These are phyloP conservation scores for Serendipita sp. DNA, from an alignment of 768 basidiomycete species.

Conservation along the genomic window DNA sequence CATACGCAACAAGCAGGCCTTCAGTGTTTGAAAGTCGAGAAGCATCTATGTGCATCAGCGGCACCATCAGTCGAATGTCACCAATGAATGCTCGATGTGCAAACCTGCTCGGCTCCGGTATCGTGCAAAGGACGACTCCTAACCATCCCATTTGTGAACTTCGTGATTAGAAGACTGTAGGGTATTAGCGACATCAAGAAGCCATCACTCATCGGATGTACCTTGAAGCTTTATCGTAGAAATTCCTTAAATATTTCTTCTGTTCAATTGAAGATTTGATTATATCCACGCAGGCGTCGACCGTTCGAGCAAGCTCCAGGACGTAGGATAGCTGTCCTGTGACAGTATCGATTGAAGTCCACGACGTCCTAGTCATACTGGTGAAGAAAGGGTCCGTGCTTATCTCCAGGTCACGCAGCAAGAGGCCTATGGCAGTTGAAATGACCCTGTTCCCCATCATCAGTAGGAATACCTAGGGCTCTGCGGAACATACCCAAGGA, in stretches of 20 bases:
- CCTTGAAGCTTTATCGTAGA: constrained; percentile 89
- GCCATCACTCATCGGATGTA: constrained; percentile 19
- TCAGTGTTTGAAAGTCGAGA: constrained; percentile 79
- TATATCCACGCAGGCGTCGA: constrained; percentile 59
- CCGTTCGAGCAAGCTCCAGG: constrained; percentile 51
- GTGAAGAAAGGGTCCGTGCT: constrained; percentile 63
- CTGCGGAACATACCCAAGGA: constrained; percentile 47
- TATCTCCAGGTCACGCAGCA: constrained; percentile 74
- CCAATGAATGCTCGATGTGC: constrained; percentile 6
- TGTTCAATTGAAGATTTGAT: constrained; percentile 76
- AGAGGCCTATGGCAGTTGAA: constrained; percentile 61
- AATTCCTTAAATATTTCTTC: constrained; percentile 85
- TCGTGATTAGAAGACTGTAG: constrained; percentile 59
- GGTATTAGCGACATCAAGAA: not conserved
- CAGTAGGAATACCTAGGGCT: not conserved
- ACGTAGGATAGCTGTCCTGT: constrained; percentile 74
- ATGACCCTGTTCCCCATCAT: constrained; percentile 40
- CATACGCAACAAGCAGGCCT: constrained; percentile 63
- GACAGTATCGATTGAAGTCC: constrained; percentile 68
- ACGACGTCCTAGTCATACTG: constrained; percentile 61
- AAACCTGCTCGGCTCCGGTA: constrained; percentile 87
- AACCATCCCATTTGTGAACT: constrained; percentile 80
- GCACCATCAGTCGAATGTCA: not conserved
- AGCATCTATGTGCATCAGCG: constrained; percentile 38
- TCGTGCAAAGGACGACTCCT: constrained; percentile 81